Percentiles rank a stretch among this genome's conserved stretches.
Evolutionary conservation across 2,329 filamentous ascomycete species (phyloP).

Genomic region (Trichoderma pleuroti): DNA sequence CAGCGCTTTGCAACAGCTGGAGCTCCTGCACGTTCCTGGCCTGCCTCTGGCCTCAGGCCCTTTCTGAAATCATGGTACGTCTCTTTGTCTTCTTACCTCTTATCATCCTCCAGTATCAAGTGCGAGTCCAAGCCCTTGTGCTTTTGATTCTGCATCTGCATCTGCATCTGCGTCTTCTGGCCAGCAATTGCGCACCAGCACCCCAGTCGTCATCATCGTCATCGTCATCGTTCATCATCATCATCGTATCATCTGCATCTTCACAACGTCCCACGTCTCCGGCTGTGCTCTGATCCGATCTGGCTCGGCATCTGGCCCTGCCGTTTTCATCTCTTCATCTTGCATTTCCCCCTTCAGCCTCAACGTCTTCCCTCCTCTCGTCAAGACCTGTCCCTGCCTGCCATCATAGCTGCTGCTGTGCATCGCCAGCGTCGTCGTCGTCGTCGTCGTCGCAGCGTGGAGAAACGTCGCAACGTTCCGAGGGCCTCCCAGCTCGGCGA

Average conservation of each 20-base stretch:
- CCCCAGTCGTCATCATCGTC: conserved; percentile 8
- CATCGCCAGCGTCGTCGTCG: not conserved
- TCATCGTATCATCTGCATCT: conserved; percentile 6
- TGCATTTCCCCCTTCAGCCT: not conserved
- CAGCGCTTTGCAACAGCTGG: conserved; percentile 6
- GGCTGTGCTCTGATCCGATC: not conserved
- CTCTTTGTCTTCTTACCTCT: not conserved
- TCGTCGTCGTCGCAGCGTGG: not conserved
- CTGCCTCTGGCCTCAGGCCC: conserved; percentile 11
- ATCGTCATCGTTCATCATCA: conserved; percentile 14
- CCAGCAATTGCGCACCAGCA: conserved; percentile 10
- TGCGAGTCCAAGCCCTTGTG: not conserved
- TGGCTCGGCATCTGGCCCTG: not conserved
- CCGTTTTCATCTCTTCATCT: not conserved
- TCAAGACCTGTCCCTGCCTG: not conserved
- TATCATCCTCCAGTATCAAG: not conserved
- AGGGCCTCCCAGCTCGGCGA: not conserved
- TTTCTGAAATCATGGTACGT: conserved; percentile 17
- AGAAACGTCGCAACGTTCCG: not conserved
- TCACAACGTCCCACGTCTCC: not conserved
- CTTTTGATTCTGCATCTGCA: not conserved
- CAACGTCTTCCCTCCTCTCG: not conserved
- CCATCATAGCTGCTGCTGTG: not conserved
- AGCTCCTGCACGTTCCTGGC: conserved; percentile 17
- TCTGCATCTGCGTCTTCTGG: not conserved